Base-by-base conservation (phyloP, 257 asterid species). In the Ilex asprella region DNA sequence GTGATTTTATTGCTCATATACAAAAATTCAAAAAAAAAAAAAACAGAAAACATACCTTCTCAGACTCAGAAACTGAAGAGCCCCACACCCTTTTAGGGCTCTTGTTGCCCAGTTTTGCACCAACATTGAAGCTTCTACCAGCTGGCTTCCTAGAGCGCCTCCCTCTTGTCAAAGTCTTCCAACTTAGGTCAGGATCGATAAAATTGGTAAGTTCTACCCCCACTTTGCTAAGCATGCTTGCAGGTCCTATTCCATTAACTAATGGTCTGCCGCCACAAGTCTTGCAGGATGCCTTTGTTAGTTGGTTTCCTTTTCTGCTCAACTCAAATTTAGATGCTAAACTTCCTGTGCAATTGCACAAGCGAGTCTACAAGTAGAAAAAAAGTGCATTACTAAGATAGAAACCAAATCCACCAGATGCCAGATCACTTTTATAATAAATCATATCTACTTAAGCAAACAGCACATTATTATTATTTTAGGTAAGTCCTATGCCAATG, bases 21-120 rank as follows among this genome's bases (percentile, higher is more conserved):
- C 55, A 21, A 53, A 21, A 53, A 53, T 7, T 53, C 54, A 12
- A 2, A 3, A 6, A 21, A 53, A n/a, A 14, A 53, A 53, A 53
- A 53, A 14, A 9, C 5, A 53, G 11, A 53, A 47, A 52, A 58
- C 12, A 54, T 73, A 84, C 96, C 88, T 85, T 91, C 60, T 89
- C 95, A 21, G 86, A 82, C 67, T 85, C 94, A 55, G 89, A 86
- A 55, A 81, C 83, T 27, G 85, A 78, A 73, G 83, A 79, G 65
- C 83, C 91, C 49, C 87, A 86, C 13, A 86, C 89, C 71, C 91
- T 82, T 67, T 86, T 83, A 31, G 94, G 95, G 70, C 88, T 84
- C 64, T 49, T 64, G 60, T 70, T 70, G 64, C 73, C 70, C 43
- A 51, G 70, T 64, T 78, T 81, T 30, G 73, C 69, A 63, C 52